These are phyloP conservation scores for Thalassiosira mediterranea DNA, from an alignment of 352 stramenopile genomes.

Conservation along the genomic window DNA sequence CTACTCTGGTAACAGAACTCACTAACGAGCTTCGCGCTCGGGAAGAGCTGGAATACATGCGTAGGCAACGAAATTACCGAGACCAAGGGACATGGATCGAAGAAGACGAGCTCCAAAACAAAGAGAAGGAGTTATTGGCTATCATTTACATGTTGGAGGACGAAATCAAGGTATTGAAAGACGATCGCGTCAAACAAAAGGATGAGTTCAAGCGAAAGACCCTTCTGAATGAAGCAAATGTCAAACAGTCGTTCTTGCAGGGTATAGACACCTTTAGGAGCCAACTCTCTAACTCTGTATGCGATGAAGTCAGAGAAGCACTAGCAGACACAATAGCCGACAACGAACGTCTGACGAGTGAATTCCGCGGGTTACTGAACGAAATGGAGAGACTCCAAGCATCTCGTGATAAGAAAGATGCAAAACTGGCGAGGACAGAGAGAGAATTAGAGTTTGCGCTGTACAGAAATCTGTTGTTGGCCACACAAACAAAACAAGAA, in stretches of 20 bases:
- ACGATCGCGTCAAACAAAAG: constrained; percentile 18
- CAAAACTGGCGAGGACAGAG: constrained; percentile 27
- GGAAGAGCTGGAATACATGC: constrained; percentile 16
- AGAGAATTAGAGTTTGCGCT: constrained; percentile 33
- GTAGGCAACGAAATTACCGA: constrained; percentile 15
- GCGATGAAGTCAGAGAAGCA: constrained; percentile 34
- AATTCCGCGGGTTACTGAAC: constrained; percentile 30
- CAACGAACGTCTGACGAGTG: constrained; percentile 30
- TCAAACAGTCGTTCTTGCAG: constrained; percentile 37
- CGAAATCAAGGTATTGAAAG: constrained; percentile 40
- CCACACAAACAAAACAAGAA: constrained; percentile 9
- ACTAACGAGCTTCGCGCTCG: constrained; percentile 24
- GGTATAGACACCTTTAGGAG: constrained; percentile 28
- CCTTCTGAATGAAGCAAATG: constrained; percentile 34
- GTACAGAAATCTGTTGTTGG: constrained; percentile 20
- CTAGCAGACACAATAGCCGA: constrained; percentile 26
- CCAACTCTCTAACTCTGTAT: constrained; percentile 27
- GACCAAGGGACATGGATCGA: constrained; percentile 45
- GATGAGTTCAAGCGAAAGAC: constrained; percentile 30
- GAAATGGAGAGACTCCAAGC: constrained; percentile 40
- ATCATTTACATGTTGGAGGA: constrained; percentile 46
- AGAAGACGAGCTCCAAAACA: constrained; percentile 29
- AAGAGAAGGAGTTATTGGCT: constrained; percentile 27
- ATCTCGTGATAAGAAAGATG: constrained; percentile 33
- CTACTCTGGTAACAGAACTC: constrained; percentile 6